Conservation (phyloP, 2,329 filamentous ascomycete genomes). For the Hypoxylon sp. region DNA sequence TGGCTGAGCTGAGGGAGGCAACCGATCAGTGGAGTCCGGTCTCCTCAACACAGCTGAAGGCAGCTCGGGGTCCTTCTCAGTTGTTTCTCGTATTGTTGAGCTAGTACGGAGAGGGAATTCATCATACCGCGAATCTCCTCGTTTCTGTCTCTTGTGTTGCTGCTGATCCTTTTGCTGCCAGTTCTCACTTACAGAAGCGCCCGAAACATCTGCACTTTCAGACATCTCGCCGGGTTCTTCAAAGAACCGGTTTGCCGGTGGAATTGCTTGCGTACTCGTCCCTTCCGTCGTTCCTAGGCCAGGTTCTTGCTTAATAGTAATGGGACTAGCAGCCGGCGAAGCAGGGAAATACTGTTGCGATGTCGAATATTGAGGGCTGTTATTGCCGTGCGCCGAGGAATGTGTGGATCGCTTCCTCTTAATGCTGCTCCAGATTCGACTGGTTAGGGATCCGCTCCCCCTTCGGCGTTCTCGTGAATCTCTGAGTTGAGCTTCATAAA, state of each 20-base stretch:
- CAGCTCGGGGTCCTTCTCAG: slow-evolving; percentile 48
- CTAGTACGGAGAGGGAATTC: slow-evolving; percentile 44
- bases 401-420: slow-evolving; percentile 51
- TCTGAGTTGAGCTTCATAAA: slow-evolving; percentile 51
- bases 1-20: slow-evolving; percentile 51
- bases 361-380: slow-evolving; percentile 40
- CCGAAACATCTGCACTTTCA: slow-evolving; percentile 30
- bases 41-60: slow-evolving; percentile 48
- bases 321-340: slow-evolving; percentile 40
- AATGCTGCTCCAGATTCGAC: slow-evolving; percentile 48
- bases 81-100: slow-evolving; percentile 48
- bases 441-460: slow-evolving; percentile 50
- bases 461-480: slow-evolving; percentile 49
- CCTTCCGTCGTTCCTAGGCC: slow-evolving; percentile 33
- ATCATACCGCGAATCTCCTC: slow-evolving; percentile 45
- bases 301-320: slow-evolving; percentile 44
- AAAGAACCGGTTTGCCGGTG: slow-evolving; percentile 37
- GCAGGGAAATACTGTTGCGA: slow-evolving; percentile 44
- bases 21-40: slow-evolving; percentile 48
- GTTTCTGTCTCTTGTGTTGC: slow-evolving; percentile 41
- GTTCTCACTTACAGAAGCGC: slow-evolving; percentile 21
- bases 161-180: slow-evolving; percentile 35
- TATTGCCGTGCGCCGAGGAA: slow-evolving; percentile 43
- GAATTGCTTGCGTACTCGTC: slow-evolving; percentile 24
- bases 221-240: slow-evolving; percentile 50